Evolutionary conservation across 495 filamentous ascomycete species (phyloP).

Genomic region (Chaetomium fimeti): DNA sequence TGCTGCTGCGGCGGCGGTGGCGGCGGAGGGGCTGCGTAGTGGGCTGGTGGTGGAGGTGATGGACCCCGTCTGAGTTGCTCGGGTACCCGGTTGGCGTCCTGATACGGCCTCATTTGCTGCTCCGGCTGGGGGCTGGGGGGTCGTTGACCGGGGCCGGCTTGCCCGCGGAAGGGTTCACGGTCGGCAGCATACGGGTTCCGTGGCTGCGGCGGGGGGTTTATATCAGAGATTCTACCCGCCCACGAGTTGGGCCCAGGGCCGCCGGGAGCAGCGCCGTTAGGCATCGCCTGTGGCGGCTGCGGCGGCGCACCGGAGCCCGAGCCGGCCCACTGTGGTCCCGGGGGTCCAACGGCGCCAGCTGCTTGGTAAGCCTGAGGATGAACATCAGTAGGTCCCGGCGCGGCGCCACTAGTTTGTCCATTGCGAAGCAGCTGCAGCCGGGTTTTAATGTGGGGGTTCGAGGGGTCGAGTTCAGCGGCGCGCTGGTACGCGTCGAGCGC

Average conservation of each 20-base stretch:
- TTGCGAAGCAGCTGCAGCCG: slow-evolving; percentile 81
- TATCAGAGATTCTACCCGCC: slow-evolving; percentile 74
- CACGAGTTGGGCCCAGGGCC: slow-evolving; percentile 67
- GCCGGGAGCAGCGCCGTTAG: slow-evolving; percentile 57
- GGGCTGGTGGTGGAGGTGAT: slow-evolving; percentile 52
- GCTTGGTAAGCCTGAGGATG: slow-evolving; percentile 78
- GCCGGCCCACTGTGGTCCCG: slow-evolving; percentile 84
- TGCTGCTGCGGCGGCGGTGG: slow-evolving; percentile 46
- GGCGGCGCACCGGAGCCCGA: slow-evolving; percentile 58
- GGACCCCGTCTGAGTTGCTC: slow-evolving; percentile 42
- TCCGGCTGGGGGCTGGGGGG: slow-evolving; percentile 69
- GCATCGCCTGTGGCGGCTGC: slow-evolving; percentile 47
- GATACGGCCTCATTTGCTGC: slow-evolving; percentile 70
- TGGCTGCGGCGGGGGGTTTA: slow-evolving; percentile 69
- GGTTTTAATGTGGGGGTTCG: slow-evolving; percentile 94
- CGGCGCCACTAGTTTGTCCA: slow-evolving; percentile 67
- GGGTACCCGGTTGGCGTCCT: slow-evolving; percentile 60
- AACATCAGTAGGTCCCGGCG: slow-evolving; percentile 58
- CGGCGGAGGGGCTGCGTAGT: slow-evolving; percentile 58
- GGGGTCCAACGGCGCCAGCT: slow-evolving; percentile 62
- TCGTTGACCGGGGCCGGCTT: slow-evolving; percentile 59
- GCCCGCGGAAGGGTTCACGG: slow-evolving; percentile 63
- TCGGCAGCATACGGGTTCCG: slow-evolving; percentile 74
- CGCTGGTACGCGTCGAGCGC: slow-evolving; percentile 94
- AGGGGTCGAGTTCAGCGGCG: slow-evolving; percentile 89